These are phyloP conservation scores for Kurtzmaniella quercitrusa DNA, from an alignment of 1,139 yeast genomes.

Conservation along the genomic window DNA sequence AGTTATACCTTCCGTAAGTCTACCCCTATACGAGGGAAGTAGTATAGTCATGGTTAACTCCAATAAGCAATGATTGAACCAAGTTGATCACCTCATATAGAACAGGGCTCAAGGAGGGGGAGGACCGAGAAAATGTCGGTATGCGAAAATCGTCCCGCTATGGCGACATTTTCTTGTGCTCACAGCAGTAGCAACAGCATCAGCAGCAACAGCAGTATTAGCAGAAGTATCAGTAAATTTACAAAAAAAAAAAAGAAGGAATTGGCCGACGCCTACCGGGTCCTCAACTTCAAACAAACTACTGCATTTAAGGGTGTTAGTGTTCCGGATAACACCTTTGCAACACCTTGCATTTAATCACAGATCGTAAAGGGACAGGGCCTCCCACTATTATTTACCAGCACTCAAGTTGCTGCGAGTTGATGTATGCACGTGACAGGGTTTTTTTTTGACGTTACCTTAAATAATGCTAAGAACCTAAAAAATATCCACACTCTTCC, in stretches of 20 bases:
- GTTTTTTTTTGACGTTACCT: background rate
- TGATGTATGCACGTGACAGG: background rate
- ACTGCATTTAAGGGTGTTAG: too few relatives aligned
- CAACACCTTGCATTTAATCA: background rate
- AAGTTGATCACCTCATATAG: background rate
- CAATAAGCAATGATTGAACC: too few relatives aligned
- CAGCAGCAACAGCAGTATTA: too few relatives aligned
- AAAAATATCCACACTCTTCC: too few relatives aligned
- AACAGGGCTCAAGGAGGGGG: background rate
- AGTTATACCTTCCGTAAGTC: conserved; percentile 65
- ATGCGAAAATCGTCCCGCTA: background rate
- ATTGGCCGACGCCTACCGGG: too few relatives aligned
- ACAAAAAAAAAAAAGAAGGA: too few relatives aligned
- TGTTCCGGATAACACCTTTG: background rate
- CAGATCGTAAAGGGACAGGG: background rate
- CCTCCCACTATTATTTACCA: background rate
- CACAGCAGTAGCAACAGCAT: conserved; percentile 8
- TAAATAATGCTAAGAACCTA: background rate
- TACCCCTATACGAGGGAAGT: conserved; percentile 43
- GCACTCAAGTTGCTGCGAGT: background rate
- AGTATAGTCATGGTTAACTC: conserved; percentile 24
- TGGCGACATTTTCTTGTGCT: background rate
- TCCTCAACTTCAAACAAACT: too few relatives aligned
- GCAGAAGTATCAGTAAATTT: too few relatives aligned
- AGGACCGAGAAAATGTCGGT: background rate